Evolutionary conservation across 140 eudicot genomes (phyloP).

Genomic region (Oenanthe javanica): DNA sequence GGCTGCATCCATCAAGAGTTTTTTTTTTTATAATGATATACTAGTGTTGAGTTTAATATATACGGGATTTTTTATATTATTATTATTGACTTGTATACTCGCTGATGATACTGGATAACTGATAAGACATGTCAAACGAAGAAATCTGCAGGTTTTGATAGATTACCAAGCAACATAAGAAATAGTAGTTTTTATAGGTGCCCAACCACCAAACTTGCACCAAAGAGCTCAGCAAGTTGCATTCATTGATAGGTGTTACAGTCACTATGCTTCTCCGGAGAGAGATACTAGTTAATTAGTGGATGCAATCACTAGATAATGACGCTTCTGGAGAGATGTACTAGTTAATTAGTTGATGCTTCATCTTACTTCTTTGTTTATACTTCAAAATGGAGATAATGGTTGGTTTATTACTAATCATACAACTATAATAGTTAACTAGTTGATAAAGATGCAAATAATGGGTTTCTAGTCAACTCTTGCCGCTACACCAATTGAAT

Average conservation of each 20-base stretch:
- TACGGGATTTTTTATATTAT: too few relatives aligned
- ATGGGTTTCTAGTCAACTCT: constrained; percentile 11
- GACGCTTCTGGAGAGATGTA: background rate
- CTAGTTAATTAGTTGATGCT: background rate
- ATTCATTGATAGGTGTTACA: background rate
- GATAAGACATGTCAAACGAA: background rate
- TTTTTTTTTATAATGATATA: background rate
- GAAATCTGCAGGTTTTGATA: background rate
- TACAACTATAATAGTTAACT: background rate
- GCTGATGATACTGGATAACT: background rate
- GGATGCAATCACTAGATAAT: background rate
- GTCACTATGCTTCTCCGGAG: background rate
- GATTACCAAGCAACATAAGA: background rate
- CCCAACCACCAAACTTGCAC: background rate
- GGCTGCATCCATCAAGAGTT: background rate
- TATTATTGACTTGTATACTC: background rate
- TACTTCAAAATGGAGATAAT: background rate
- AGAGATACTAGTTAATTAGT: background rate
- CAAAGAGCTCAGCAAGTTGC: background rate
- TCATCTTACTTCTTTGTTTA: background rate
- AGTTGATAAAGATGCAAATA: background rate
- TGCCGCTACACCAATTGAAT: background rate
- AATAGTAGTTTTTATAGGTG: background rate
- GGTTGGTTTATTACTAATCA: background rate
- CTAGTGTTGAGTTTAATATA: background rate